Evolutionary conservation across 2,329 filamentous ascomycete genomes (phyloP), one percentile per base, ranked within the genome.

Genomic region (Sporothrix mexicana): DNA sequence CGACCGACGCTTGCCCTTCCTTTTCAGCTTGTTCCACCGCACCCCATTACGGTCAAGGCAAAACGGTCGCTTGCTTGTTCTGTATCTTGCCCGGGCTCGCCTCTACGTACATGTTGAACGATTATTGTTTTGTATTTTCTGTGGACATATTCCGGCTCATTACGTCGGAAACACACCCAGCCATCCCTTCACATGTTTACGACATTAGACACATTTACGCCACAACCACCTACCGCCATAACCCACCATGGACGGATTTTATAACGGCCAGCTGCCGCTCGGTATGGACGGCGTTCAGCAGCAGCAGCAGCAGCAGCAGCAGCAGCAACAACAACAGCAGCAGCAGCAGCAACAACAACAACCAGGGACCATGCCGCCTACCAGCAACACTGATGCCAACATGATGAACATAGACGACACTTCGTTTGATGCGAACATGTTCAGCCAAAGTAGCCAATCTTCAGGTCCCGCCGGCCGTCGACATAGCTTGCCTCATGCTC

Each of bases 211-310:
- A 45, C 7, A 17, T 6, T 3, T 30, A 17, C 23, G 64, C 62
- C 66, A 45, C 30, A 43, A 55, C 49, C 47, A 17, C 49, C 12
- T 30, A 8, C 25, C 13, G 1, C 17, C 43, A 1, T 43, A 12
- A 41, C 20, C 45, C 20, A 51, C 30, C 36, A 75, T 75, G 74
- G 69, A 71, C 51, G 36, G 45, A 20, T 73, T 64, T 57, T 74
- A 70, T n/a, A 47, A 61, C 45, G 51, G 23, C 25, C 73, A 73
- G 53, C 51, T 71, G 43, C 55, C 55, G n/a, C 68, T 70, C 25
- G 66, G 49, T 20, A 73, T 70, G 23, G 73, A 70, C 12, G 55
- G 36, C 3, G 47, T 73, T 20, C 70, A 72, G 43, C 73, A 71
- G 10, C 73, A 66, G 30, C 70, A 67, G 43, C 71, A 70, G 17